phyloP scores from a whole-genome alignment of 106 monocot genomes.

The Allium sativum region DNA sequence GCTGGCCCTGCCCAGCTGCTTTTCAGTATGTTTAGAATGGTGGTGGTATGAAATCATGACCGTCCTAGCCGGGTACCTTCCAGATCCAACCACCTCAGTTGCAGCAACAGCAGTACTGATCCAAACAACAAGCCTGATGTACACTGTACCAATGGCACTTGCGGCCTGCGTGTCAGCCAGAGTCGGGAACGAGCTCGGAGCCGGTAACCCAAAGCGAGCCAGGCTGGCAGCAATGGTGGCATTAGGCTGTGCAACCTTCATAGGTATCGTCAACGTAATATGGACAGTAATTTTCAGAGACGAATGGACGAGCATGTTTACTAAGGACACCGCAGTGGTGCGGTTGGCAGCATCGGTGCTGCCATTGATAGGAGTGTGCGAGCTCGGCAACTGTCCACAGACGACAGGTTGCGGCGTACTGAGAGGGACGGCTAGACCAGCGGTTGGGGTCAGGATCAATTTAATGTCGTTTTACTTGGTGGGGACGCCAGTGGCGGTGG shows the following conservation, averaged over 20 bases:
- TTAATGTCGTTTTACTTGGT: slow-evolving; percentile 72
- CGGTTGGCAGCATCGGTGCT: slow-evolving; percentile 47
- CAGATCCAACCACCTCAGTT: slow-evolving; percentile 59
- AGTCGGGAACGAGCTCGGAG: slow-evolving; percentile 85
- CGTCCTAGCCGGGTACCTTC: slow-evolving; percentile 81
- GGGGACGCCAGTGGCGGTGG: slow-evolving; percentile 73
- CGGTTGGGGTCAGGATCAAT: slow-evolving; percentile 60
- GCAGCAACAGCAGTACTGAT: slow-evolving; percentile 79
- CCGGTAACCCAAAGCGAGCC: slow-evolving; percentile 51
- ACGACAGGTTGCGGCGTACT: slow-evolving; percentile 85
- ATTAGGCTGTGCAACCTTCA: slow-evolving; percentile 41
- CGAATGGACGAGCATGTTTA: slow-evolving; percentile 62
- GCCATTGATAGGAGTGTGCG: slow-evolving; percentile 74
- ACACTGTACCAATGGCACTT: slow-evolving; percentile 83
- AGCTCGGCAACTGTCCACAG: slow-evolving; percentile 89
- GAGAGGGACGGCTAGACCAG: slow-evolving; percentile 69
- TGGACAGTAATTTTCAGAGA: slow-evolving; percentile 36
- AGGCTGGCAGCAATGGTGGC: slow-evolving; percentile 61
- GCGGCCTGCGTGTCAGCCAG: slow-evolving; percentile 83
- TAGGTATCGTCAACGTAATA: slow-evolving; percentile 32
- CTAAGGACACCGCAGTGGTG: slow-evolving; percentile 42
- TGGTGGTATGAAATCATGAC: slow-evolving; percentile 99
- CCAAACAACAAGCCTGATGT: slow-evolving; percentile 94
- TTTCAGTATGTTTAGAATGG: slow-evolving; percentile 89
- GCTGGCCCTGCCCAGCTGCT: slow-evolving; percentile 76